Percentiles rank a stretch among this genome's conserved stretches.
Evolutionary conservation across 2,329 filamentous ascomycete genomes (phyloP).

Genomic region (Hirsutella thompsonii): DNA sequence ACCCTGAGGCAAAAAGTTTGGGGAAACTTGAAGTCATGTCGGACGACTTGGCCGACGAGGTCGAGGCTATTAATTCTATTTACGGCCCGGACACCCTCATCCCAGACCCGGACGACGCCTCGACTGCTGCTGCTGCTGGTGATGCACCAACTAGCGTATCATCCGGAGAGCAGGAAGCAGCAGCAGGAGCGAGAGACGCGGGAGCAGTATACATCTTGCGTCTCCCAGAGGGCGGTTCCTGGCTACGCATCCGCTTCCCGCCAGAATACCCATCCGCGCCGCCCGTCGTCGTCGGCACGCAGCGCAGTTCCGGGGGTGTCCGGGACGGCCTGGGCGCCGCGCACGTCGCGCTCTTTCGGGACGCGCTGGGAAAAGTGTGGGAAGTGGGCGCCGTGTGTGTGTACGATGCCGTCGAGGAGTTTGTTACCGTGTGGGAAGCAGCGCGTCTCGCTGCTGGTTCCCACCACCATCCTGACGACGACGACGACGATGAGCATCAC

Average conservation of each 20-base stretch:
- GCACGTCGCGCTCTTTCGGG: slow-evolving; percentile 55
- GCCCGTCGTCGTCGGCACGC: slow-evolving; percentile 63
- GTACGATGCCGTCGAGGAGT: slow-evolving; percentile 79
- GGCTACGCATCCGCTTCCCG: slow-evolving; percentile 56
- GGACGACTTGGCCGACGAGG: slow-evolving; percentile 55
- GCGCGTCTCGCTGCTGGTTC: too few species aligned
- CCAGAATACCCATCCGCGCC: slow-evolving; percentile 59
- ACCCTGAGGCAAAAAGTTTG: too few species aligned
- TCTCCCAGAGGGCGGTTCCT: slow-evolving; percentile 50
- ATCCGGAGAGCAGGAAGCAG: too few species aligned
- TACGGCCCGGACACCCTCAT: slow-evolving; percentile 57
- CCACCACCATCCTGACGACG: too few species aligned
- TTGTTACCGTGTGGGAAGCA: slow-evolving; percentile 21
- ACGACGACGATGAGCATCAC: background rate
- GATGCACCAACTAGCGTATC: too few species aligned
- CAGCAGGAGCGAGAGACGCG: background rate
- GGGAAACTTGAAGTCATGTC: slow-evolving; percentile 26
- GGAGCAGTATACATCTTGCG: slow-evolving; percentile 43
- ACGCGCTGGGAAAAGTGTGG: slow-evolving; percentile 56
- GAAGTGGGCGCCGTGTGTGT: slow-evolving; percentile 68
- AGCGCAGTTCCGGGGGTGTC: slow-evolving; percentile 63
- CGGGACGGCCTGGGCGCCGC: slow-evolving; percentile 62
- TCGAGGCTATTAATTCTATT: slow-evolving; percentile 75
- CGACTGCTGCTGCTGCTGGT: too few species aligned
- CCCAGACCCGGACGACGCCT: slow-evolving; percentile 12